Evolutionary conservation across 192 early-diverging fungal genomes (phyloP).

Genomic region (Gonapodya prolifera): DNA sequence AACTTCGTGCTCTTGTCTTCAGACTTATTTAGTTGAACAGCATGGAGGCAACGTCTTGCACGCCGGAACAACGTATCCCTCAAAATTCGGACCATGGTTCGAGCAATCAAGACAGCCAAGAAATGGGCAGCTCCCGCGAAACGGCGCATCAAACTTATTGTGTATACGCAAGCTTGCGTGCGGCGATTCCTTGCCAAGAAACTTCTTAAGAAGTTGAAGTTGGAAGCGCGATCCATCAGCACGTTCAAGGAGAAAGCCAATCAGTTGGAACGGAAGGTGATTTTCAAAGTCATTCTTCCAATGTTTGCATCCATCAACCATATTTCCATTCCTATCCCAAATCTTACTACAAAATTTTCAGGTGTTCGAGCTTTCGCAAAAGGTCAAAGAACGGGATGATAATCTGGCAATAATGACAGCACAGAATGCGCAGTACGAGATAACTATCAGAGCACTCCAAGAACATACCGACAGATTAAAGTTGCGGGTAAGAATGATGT

Average conservation of each 20-base stretch:
- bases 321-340: too few species aligned
- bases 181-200: constrained; percentile 60
- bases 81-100: constrained; percentile 60
- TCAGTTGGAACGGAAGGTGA: constrained; percentile 80
- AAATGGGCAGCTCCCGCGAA: not conserved
- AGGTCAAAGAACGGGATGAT: constrained; percentile 47
- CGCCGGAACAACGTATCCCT: constrained; percentile 40
- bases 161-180: constrained; percentile 69
- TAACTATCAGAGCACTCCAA: not conserved
- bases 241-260: constrained; percentile 92
- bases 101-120: constrained; percentile 51
- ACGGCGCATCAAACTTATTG: constrained; percentile 42
- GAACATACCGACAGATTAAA: constrained; percentile 25
- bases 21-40: not conserved
- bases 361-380: constrained; percentile 80
- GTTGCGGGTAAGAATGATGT: constrained; percentile 58
- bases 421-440: constrained; percentile 45
- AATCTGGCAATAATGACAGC: constrained; percentile 51
- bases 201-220: constrained; percentile 54
- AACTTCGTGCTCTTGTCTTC: not conserved
- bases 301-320: not conserved
- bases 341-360: too few species aligned
- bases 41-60: not conserved
- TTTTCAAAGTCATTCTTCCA: not conserved
- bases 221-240: constrained; percentile 76